These are phyloP conservation scores for Camillea tinctor DNA, from an alignment of 2,329 filamentous ascomycete species.

Conservation along the genomic window DNA sequence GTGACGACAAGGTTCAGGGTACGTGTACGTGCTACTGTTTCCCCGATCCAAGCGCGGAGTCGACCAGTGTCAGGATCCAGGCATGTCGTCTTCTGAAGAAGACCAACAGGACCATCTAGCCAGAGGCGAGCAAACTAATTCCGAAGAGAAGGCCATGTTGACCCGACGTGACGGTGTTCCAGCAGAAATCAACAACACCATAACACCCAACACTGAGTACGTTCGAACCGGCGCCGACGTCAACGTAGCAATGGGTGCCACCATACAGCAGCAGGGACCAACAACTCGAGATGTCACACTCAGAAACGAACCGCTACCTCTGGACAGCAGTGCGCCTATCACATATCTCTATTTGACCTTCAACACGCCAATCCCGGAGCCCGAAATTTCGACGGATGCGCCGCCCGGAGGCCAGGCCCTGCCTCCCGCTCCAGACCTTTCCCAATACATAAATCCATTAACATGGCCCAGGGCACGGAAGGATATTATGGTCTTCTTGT, in stretches of 20 bases:
- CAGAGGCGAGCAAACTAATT: background rate
- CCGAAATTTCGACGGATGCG: slow-evolving; percentile 27
- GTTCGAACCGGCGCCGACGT: background rate
- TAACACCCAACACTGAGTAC: too few relatives aligned
- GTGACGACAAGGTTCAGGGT: background rate
- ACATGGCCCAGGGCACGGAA: slow-evolving; percentile 72
- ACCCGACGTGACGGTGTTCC: background rate
- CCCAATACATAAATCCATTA: slow-evolving; percentile 67
- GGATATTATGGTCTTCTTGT: slow-evolving; percentile 66
- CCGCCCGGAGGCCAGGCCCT: slow-evolving; percentile 32
- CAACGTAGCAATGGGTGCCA: background rate
- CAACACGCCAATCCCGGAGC: slow-evolving; percentile 55
- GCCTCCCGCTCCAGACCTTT: slow-evolving; percentile 64
- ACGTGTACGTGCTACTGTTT: background rate
- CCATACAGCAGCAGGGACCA: background rate
- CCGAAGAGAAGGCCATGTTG: background rate
- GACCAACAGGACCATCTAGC: background rate
- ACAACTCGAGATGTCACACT: background rate
- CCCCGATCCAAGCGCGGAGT: background rate
- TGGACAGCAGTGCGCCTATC: slow-evolving; percentile 33
- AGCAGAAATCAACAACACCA: background rate
- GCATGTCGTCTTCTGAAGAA: background rate
- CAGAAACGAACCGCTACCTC: background rate
- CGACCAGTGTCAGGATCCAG: background rate
- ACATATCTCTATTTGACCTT: slow-evolving; percentile 61